These are phyloP conservation scores for Noccaea caerulescens DNA, from an alignment of 345 rosid genomes.

Conservation along the genomic window DNA sequence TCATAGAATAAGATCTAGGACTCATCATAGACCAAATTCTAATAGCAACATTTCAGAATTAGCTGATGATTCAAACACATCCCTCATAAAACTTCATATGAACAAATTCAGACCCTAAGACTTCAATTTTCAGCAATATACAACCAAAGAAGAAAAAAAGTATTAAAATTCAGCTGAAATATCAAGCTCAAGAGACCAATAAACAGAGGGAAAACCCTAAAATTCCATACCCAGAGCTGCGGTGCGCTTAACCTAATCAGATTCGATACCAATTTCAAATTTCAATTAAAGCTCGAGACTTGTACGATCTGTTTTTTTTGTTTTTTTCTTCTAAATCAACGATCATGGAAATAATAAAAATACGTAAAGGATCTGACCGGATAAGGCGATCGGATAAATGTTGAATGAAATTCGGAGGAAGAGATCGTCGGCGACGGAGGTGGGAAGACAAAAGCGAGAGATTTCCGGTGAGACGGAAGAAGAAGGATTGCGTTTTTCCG, in stretches of 20 bases:
- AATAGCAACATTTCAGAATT: not conserved
- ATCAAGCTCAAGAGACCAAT: constrained; percentile 4
- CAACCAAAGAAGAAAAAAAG: not conserved
- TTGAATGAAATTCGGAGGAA: constrained; percentile 10
- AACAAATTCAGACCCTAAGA: not conserved
- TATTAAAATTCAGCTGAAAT: not conserved
- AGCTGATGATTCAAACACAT: constrained; percentile 6
- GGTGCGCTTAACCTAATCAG: not conserved
- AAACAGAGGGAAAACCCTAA: constrained; percentile 13
- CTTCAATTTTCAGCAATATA: constrained; percentile 4
- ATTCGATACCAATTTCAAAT: constrained; percentile 12
- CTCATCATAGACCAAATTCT: no score
- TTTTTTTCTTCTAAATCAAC: not conserved
- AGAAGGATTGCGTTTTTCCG: constrained; percentile 21
- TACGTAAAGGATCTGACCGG: constrained; percentile 34
- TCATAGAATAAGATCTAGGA: constrained; percentile 9
- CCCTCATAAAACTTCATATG: not conserved
- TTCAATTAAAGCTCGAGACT: constrained; percentile 11
- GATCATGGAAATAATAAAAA: constrained; percentile 3
- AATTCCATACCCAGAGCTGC: not conserved
- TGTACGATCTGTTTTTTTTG: not conserved
- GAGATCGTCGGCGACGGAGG: constrained; percentile 5
- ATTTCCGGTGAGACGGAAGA: constrained; percentile 31
- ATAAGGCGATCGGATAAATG: constrained; percentile 20
- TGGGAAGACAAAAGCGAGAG: constrained; percentile 10